Percentiles rank a stretch among this genome's conserved stretches.
phyloP scores from a whole-genome alignment of 2,329 filamentous ascomycete genomes.

The Phialophora chinensis region DNA sequence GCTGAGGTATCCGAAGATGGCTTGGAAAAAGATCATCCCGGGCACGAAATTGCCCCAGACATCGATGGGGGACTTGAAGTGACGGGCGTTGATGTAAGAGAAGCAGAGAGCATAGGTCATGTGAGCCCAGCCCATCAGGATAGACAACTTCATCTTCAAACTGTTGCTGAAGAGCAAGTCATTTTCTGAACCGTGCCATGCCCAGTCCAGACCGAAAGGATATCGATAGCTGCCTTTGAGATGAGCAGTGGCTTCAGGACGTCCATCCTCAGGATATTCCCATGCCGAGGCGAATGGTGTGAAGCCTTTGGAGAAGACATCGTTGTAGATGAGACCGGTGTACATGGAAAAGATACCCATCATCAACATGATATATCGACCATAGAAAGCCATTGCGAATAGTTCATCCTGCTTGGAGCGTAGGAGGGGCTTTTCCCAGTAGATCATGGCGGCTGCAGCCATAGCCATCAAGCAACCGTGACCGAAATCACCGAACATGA shows the following conservation, averaged over 20 bases:
- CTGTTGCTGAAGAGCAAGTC: constrained; percentile 95
- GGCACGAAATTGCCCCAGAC: constrained; percentile 98
- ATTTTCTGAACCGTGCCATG: constrained; percentile 96
- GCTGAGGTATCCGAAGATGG: constrained; percentile 96
- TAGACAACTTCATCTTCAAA: constrained; percentile 99
- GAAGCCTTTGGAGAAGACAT: constrained; percentile 92
- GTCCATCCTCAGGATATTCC: constrained; percentile 78
- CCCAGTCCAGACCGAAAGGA: constrained; percentile 93
- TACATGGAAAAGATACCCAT: constrained; percentile 98
- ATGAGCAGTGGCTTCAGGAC: constrained; percentile 67
- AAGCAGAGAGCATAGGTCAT: constrained; percentile 99
- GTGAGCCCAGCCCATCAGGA: constrained; percentile 85
- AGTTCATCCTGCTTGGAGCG: constrained; percentile 94
- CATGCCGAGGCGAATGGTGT: constrained; percentile 89
- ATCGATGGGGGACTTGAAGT: constrained; percentile 94
- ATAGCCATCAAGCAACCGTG: constrained; percentile 88
- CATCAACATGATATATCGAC: constrained; percentile 96
- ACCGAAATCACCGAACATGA: constrained; percentile 99
- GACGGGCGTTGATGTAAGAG: constrained; percentile 87
- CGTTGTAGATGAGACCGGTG: constrained; percentile 96
- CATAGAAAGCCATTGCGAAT: constrained; percentile 98
- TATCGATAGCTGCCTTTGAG: constrained; percentile 82
- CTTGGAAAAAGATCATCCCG: constrained; percentile 99
- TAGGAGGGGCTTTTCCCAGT: constrained; percentile 84
- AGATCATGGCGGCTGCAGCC: constrained; percentile 89